Evolutionary conservation across 1,284 basidiomycete genomes (phyloP).

Genomic region (Wolfiporia cocos): DNA sequence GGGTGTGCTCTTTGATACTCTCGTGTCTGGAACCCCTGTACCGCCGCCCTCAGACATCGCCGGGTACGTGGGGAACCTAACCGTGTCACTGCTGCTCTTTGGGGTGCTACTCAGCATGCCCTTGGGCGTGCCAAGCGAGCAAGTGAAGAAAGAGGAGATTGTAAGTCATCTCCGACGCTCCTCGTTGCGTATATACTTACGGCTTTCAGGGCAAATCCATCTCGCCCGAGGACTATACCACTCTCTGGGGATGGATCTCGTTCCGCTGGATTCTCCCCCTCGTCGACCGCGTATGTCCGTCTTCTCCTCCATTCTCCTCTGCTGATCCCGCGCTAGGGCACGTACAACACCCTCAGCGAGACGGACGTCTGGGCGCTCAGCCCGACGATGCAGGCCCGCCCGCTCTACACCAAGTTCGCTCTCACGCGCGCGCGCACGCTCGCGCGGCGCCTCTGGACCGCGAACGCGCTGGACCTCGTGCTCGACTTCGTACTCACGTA

Average conservation of each 20-base stretch:
- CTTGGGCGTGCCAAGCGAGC: conserved; percentile 43
- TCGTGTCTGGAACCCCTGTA: conserved; percentile 31
- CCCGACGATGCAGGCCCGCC: conserved; percentile 59
- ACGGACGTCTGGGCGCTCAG: conserved; percentile 70
- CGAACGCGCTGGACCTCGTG: conserved; percentile 70
- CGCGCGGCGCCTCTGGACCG: conserved; percentile 53
- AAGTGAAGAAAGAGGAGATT: conserved; percentile 42
- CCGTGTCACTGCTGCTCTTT: conserved; percentile 34
- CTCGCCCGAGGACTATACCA: conserved; percentile 72
- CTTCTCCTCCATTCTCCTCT: background rate
- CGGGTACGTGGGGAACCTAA: conserved; percentile 36
- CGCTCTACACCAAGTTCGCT: conserved; percentile 59
- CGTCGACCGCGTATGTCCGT: conserved; percentile 37
- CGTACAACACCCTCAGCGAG: conserved; percentile 56
- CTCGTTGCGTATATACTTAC: background rate
- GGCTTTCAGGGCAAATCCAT: conserved; percentile 41
- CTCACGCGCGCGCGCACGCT: conserved; percentile 41
- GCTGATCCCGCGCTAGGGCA: conserved; percentile 35
- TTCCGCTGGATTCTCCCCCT: conserved; percentile 77
- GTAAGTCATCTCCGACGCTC: conserved; percentile 34
- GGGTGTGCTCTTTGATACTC: conserved; percentile 41
- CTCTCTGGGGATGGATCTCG: conserved; percentile 72
- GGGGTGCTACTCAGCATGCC: conserved; percentile 49
- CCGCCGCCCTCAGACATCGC: conserved; percentile 28
- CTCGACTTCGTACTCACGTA: conserved; percentile 65